Evolutionary conservation across 2,329 filamentous ascomycete species (phyloP).

Genomic region (Colletotrichum trifolii): DNA sequence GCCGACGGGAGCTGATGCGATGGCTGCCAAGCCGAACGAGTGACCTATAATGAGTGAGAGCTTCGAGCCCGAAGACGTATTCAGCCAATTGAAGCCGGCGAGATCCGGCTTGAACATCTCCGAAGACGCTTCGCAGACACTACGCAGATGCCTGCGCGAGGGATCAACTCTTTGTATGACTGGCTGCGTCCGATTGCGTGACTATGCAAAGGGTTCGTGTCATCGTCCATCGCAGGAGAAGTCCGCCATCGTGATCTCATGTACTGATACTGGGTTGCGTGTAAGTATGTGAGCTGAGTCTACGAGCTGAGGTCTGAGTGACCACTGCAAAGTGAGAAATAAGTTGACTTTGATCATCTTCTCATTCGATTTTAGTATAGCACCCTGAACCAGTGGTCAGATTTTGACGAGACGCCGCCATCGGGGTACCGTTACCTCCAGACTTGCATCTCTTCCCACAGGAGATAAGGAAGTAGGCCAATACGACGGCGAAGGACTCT

Average conservation of each 20-base stretch:
- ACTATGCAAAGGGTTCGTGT: constrained; percentile 12
- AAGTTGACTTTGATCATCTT: too few relatives aligned
- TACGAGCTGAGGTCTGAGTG: too few relatives aligned
- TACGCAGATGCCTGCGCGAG: not conserved
- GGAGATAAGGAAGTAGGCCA: too few relatives aligned
- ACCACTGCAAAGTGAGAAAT: too few relatives aligned
- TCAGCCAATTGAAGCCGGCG: not conserved
- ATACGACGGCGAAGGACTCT: too few relatives aligned
- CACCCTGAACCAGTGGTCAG: too few relatives aligned
- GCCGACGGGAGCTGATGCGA: not conserved
- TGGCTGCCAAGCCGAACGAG: not conserved
- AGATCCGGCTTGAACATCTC: not conserved
- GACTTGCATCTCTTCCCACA: too few relatives aligned
- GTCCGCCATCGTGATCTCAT: constrained; percentile 7
- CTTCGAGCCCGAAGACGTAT: not conserved
- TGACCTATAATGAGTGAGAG: not conserved
- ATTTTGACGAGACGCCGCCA: too few relatives aligned
- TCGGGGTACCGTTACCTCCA: too few relatives aligned
- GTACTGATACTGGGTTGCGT: not conserved
- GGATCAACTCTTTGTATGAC: not conserved
- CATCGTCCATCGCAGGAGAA: not conserved
- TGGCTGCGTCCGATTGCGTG: constrained; percentile 12
- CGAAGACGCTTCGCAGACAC: not conserved
- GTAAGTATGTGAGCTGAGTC: too few relatives aligned
- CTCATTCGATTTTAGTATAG: too few relatives aligned